Conservation (phyloP, 1,284 basidiomycete genomes). For the Ceratobasidium sp. region DNA sequence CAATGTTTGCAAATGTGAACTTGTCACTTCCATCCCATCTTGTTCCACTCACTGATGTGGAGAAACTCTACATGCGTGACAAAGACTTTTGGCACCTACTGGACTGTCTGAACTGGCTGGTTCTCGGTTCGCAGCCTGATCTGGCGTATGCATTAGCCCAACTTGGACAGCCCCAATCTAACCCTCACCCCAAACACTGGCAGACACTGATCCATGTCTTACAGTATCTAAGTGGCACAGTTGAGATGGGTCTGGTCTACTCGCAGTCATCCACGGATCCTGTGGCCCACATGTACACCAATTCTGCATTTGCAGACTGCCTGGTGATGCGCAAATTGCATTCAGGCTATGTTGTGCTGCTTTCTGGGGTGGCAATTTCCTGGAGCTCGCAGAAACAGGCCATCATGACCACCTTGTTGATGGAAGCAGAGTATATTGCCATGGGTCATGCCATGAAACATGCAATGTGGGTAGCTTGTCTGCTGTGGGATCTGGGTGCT, state of each 20-base stretch:
- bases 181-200: conserved; percentile 31
- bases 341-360: conserved; percentile 58
- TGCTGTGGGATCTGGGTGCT: conserved; percentile 44
- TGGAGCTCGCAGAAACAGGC: conserved; percentile 57
- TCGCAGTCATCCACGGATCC: no score
- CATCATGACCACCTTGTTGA: conserved; percentile 54
- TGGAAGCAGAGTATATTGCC: conserved; percentile 59
- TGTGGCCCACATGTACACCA: not conserved
- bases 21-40: not conserved
- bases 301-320: conserved; percentile 34
- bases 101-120: conserved; percentile 23
- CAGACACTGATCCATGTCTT: conserved; percentile 11
- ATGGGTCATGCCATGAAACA: conserved; percentile 54
- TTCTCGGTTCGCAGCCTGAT: conserved; percentile 5
- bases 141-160: conserved; percentile 1
- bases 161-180: conserved; percentile 25
- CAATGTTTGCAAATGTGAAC: conserved; percentile 14
- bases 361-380: conserved; percentile 55
- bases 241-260: conserved; percentile 30
- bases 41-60: not conserved
- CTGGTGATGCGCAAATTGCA: conserved; percentile 52
- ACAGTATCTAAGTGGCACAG: conserved; percentile 37
- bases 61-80: conserved; percentile 11
- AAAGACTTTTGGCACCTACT: conserved; percentile 4
- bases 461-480: conserved; percentile 52